A percentile compares a stretch with the other conserved stretches of the same genome.
These are phyloP conservation scores for Rhizopogon vulgaris DNA, from an alignment of 768 basidiomycete species.

Conservation along the genomic window DNA sequence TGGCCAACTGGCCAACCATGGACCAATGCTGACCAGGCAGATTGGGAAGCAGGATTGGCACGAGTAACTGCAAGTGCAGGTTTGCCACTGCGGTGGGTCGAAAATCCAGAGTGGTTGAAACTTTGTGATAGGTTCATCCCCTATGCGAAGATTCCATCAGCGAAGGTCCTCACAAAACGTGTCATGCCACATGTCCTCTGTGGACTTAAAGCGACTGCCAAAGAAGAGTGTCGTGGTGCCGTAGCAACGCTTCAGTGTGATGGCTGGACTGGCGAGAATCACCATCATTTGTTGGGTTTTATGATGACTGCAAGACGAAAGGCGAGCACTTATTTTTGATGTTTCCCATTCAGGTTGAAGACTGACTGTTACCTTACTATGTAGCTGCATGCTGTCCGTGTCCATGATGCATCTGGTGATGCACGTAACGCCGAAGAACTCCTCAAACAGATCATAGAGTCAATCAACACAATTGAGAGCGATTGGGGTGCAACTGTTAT, in stretches of 20 bases:
- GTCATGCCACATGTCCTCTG: slow-evolving; percentile 15
- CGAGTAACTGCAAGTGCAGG: slow-evolving; percentile 27
- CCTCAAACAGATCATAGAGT: slow-evolving; percentile 13
- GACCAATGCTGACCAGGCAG: background rate
- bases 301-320: slow-evolving; percentile 21
- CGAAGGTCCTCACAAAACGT: slow-evolving; percentile 16
- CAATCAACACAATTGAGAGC: slow-evolving; percentile 12
- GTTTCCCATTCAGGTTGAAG: background rate
- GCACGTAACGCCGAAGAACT: slow-evolving; percentile 29
- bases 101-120: slow-evolving; percentile 28
- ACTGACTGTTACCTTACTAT: slow-evolving; percentile 7
- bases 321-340: too few relatives aligned
- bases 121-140: slow-evolving; percentile 27
- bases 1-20: background rate
- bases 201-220: background rate
- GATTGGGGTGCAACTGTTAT: slow-evolving; percentile 20
- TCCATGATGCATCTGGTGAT: slow-evolving; percentile 29
- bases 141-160: slow-evolving; percentile 17
- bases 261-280: slow-evolving; percentile 31
- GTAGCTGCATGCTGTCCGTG: slow-evolving; percentile 25
- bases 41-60: slow-evolving; percentile 9
- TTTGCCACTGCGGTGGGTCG: slow-evolving; percentile 31
- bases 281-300: slow-evolving; percentile 27
- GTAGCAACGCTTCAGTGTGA: slow-evolving; percentile 26
- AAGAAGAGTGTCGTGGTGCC: slow-evolving; percentile 6